Base-by-base conservation (phyloP, 257 asterid genomes). In the Marsdenia floribunda region DNA sequence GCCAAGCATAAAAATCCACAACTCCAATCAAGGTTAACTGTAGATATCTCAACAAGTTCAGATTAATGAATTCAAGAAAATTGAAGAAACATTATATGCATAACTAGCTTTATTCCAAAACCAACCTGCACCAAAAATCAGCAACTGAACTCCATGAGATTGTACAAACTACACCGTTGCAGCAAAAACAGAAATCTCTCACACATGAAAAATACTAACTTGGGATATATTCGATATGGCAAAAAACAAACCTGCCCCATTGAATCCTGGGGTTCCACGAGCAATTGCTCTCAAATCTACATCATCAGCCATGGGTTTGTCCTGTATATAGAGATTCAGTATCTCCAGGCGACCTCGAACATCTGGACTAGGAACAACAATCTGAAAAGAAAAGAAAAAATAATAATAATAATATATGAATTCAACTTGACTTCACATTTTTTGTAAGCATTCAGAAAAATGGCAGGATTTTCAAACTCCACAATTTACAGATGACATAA, bases 331-430 rank as follows among this genome's bases (percentile, higher is more conserved):
- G 46, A 92, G 96, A 85, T 92, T 96, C 88, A 90, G 75, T 80
- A 92, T 94, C 68, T 94, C 98, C 80, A 90, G 91, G 71, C 98
- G 97, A 64, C 99, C 99, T 38, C 92, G 92, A 49, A 91, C 89
- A 85, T 94, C 99, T 55, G 99, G 99, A 87, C 84, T 92, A 22
- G 96, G 89, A 78, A 94, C 98, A 73, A 85, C 91, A 35, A 94
- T 92, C 99, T 92, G 40, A 33, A 75, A 54, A 73, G 9, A 60
- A 26, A 7, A 4, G 14, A 44, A 29, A 29, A 29, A n/a, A n/a
- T 42, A 42, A 42, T 42, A 42, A 42, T 42, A 42, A 44, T 44
- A 44, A 2, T 6, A 29, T 61, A 40, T 18, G 26, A 75, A 18
- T 40, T n/a, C 46, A 35, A 21, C 21, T 40, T 42, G 26, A 29